These are phyloP conservation scores for Glonium stellatum DNA, from an alignment of 495 filamentous ascomycete genomes.

Conservation along the genomic window DNA sequence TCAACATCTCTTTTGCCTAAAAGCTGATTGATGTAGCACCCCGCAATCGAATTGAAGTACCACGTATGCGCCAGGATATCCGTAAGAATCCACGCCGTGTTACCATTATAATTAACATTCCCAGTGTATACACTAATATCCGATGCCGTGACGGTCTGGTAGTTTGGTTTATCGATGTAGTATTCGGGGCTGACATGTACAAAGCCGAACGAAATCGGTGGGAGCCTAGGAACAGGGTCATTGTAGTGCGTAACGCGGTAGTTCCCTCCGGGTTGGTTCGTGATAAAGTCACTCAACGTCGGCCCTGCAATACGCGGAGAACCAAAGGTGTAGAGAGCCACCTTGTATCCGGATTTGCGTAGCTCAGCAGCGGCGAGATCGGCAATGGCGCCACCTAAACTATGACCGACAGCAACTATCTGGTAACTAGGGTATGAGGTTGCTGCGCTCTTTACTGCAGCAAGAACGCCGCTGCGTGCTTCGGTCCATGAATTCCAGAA, in stretches of 20 bases:
- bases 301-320: conserved; percentile 59
- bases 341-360: conserved; percentile 43
- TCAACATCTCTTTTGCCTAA: background rate
- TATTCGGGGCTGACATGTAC: conserved; percentile 64
- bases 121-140: conserved; percentile 40
- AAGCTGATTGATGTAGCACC: conserved; percentile 6
- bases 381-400: conserved; percentile 62
- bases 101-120: conserved; percentile 39
- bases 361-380: conserved; percentile 54
- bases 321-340: conserved; percentile 57
- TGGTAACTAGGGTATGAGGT: conserved; percentile 44
- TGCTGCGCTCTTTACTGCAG: conserved; percentile 37
- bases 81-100: conserved; percentile 38
- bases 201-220: conserved; percentile 50
- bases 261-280: conserved; percentile 46
- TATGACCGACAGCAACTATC: conserved; percentile 60
- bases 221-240: conserved; percentile 61
- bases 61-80: conserved; percentile 40
- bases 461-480: conserved; percentile 38
- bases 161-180: conserved; percentile 47
- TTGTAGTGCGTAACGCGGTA: conserved; percentile 62
- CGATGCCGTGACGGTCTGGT: conserved; percentile 34
- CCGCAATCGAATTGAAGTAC: conserved; percentile 39
- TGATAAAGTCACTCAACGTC: conserved; percentile 52
- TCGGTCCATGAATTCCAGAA: conserved; percentile 52